Percentiles rank a stretch among this genome's conserved stretches.
phyloP scores from a whole-genome alignment of 2,329 filamentous ascomycete genomes.

The Fusarium sp. region DNA sequence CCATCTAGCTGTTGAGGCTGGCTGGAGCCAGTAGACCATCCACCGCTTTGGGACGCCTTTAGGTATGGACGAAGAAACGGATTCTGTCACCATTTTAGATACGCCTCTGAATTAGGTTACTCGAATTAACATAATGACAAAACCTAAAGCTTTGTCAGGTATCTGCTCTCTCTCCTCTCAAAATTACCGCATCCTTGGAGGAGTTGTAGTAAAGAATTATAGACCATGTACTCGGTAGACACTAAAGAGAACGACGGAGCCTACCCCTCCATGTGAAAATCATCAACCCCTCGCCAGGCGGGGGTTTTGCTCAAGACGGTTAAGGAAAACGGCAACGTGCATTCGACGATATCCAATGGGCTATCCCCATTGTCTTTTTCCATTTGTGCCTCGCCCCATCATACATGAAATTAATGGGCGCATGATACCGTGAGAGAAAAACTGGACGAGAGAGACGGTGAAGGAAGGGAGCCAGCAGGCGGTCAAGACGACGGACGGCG shows the following conservation, averaged over 20 bases:
- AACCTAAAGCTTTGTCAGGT: too few species aligned
- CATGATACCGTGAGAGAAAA: conserved; percentile 1
- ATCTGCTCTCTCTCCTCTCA: too few species aligned
- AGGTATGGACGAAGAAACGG: too few species aligned
- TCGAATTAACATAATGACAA: too few species aligned
- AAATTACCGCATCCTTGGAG: too few species aligned
- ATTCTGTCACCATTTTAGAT: too few species aligned
- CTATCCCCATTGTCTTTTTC: neutral
- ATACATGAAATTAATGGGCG: conserved; percentile 1
- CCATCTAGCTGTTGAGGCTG: too few species aligned
- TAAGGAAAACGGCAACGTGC: conserved; percentile 36
- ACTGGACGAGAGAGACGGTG: conserved; percentile 1
- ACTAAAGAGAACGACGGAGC: conserved; percentile 25
- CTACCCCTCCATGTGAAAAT: conserved; percentile 40
- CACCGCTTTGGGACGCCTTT: too few species aligned
- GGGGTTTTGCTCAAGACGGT: conserved; percentile 30
- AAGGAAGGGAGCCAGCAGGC: conserved; percentile 22
- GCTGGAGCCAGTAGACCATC: too few species aligned
- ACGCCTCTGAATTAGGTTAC: too few species aligned
- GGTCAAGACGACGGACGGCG: conserved; percentile 5
- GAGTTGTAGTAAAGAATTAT: too few species aligned
- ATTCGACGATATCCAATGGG: conserved; percentile 17
- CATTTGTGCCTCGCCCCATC: neutral
- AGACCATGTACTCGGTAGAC: too few species aligned
- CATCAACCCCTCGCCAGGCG: conserved; percentile 31